Evolutionary conservation across 345 rosid species (phyloP).

Genomic region (Citrus hindsii): DNA sequence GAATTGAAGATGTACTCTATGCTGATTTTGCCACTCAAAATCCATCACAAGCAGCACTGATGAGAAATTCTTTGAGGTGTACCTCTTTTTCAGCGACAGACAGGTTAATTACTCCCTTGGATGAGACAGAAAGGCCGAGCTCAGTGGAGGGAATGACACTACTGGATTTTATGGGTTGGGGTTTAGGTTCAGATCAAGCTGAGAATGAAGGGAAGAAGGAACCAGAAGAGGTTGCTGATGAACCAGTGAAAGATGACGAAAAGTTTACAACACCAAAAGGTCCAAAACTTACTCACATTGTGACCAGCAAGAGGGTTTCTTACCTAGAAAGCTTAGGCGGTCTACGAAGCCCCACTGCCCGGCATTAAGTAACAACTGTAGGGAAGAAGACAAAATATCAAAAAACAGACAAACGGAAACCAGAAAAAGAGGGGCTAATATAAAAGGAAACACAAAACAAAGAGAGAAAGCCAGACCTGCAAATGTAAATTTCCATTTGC

Average conservation of each 20-base stretch:
- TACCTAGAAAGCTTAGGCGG: constrained; percentile 60
- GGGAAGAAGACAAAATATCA: not conserved
- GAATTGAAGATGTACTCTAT: constrained; percentile 74
- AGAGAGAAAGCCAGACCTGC: constrained; percentile 15
- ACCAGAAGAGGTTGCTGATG: constrained; percentile 15
- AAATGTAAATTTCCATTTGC: constrained; percentile 3
- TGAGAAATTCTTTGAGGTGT: constrained; percentile 30
- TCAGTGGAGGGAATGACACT: constrained; percentile 41
- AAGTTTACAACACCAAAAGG: constrained; percentile 16
- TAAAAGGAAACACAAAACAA: not conserved
- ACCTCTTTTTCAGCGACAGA: not conserved
- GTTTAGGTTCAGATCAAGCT: constrained; percentile 25
- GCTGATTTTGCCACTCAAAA: constrained; percentile 56
- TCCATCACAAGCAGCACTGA: constrained; percentile 38
- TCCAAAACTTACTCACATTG: constrained; percentile 36
- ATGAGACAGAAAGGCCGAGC: constrained; percentile 24
- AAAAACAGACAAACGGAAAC: not conserved
- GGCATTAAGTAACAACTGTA: constrained; percentile 32
- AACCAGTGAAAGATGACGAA: constrained; percentile 33
- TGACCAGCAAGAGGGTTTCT: constrained; percentile 50
- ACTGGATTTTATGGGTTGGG: constrained; percentile 82
- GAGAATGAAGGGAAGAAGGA: constrained; percentile 40
- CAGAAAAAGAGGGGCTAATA: not conserved
- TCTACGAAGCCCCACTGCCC: constrained; percentile 69
- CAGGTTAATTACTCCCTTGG: constrained; percentile 1